Evolutionary conservation across 306 rosid species (phyloP).

Genomic region (Castanea sativa): DNA sequence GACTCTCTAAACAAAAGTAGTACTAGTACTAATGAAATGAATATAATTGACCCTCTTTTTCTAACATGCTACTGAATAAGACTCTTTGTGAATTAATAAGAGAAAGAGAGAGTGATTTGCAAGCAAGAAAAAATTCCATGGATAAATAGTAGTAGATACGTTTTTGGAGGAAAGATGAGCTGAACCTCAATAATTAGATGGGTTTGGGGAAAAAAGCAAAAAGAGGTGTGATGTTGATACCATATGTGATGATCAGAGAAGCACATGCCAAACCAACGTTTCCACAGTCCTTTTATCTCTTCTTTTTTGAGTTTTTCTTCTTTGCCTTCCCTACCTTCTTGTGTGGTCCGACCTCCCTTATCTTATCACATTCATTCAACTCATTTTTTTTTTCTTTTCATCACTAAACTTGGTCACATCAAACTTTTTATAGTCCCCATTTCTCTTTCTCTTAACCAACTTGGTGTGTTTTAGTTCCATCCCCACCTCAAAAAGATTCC

Average conservation of each 20-base stretch:
- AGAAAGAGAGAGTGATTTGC: conserved; percentile 39
- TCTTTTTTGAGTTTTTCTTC: conserved; percentile 7
- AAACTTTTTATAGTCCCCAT: conserved; percentile 30
- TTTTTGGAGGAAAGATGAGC: conserved; percentile 46
- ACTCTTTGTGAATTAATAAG: conserved; percentile 24
- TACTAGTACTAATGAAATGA: not conserved
- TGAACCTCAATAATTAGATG: conserved; percentile 72
- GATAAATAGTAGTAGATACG: conserved; percentile 28
- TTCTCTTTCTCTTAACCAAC: conserved; percentile 32
- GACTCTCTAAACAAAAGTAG: not conserved
- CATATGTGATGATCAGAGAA: conserved; percentile 53
- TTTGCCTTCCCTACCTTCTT: conserved; percentile 41
- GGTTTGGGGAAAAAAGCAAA: conserved; percentile 45
- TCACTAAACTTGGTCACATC: conserved; percentile 71
- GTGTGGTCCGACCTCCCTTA: conserved; percentile 73
- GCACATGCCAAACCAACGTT: conserved; percentile 77
- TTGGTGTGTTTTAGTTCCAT: conserved; percentile 16
- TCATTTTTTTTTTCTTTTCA: conserved; percentile 31
- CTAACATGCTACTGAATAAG: conserved; percentile 36
- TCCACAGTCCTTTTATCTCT: conserved; percentile 30
- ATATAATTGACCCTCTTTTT: conserved; percentile 22
- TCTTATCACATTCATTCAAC: conserved; percentile 59
- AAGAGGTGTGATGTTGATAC: conserved; percentile 68
- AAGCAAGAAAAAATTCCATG: conserved; percentile 49
- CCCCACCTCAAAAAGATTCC: conserved; percentile 51